phyloP scores from a whole-genome alignment of 2,329 filamentous ascomycete species.

The Achaetomium macrosporum region DNA sequence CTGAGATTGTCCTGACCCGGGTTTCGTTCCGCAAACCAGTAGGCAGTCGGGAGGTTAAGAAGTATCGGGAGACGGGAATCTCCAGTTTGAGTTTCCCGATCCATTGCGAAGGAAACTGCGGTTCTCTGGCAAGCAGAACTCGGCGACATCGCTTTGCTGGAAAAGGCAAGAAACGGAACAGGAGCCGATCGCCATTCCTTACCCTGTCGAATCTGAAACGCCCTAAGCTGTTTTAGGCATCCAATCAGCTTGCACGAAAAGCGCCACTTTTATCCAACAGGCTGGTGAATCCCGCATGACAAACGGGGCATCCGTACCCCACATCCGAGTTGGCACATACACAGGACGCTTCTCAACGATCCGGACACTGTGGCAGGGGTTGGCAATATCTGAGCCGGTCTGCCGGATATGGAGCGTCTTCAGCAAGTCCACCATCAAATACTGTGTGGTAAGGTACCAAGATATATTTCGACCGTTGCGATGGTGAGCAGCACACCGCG shows the following conservation, averaged over 20 bases:
- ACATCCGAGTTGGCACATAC: neutral
- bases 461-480: too few relatives aligned
- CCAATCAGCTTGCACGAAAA: slow-evolving; percentile 8
- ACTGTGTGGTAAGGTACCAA: too few relatives aligned
- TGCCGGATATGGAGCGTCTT: too few relatives aligned
- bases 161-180: slow-evolving; percentile 9
- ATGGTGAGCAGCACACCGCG: too few relatives aligned
- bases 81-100: too few relatives aligned
- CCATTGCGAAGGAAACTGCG: neutral
- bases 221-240: slow-evolving; percentile 1
- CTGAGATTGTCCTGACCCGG: too few relatives aligned
- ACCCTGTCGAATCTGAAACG: slow-evolving; percentile 21
- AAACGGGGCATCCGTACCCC: neutral
- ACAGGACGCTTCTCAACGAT: too few relatives aligned
- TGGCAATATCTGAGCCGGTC: too few relatives aligned
- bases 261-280: neutral
- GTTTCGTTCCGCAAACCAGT: too few relatives aligned
- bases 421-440: too few relatives aligned
- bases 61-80: neutral
- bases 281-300: neutral
- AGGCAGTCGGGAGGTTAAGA: too few relatives aligned
- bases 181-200: slow-evolving; percentile 15
- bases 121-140: neutral
- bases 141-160: neutral
- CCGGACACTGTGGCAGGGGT: too few relatives aligned